Percentiles rank a stretch among this genome's conserved stretches.
These are phyloP conservation scores for Tanacetum coccineum DNA, from an alignment of 129 eudicot species.

Conservation along the genomic window DNA sequence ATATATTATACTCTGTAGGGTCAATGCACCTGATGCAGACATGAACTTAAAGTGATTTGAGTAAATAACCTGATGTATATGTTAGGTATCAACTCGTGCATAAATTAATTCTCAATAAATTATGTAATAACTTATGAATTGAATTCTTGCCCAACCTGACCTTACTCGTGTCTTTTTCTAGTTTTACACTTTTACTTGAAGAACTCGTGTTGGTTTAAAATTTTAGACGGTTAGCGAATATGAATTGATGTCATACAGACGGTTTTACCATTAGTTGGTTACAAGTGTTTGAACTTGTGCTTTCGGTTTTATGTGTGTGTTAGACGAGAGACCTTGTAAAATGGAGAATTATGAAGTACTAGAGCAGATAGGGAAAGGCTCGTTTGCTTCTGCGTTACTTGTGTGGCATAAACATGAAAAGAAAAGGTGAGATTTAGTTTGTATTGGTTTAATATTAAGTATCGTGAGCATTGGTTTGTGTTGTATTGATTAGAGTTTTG, in stretches of 20 bases:
- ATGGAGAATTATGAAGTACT: constrained; percentile 93
- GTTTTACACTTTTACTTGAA: constrained; percentile 7
- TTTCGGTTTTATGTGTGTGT: constrained; percentile 7
- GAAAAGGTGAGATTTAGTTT: constrained; percentile 57
- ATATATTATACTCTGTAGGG: constrained; percentile 25
- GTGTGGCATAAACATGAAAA: constrained; percentile 85
- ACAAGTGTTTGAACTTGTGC: background rate
- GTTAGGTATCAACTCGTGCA: constrained; percentile 18
- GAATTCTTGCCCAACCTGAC: constrained; percentile 24
- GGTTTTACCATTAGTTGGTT: background rate
- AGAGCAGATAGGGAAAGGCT: constrained; percentile 93
- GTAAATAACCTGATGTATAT: constrained; percentile 22
- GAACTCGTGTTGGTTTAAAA: no score
- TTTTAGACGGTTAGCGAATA: background rate
- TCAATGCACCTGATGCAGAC: constrained; percentile 23
- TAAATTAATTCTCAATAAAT: background rate
- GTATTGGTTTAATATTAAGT: background rate
- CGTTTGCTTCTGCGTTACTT: constrained; percentile 91
- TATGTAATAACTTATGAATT: constrained; percentile 6
- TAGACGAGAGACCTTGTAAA: constrained; percentile 21
- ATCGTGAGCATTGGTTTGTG: constrained; percentile 1
- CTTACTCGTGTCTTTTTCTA: constrained; percentile 21
- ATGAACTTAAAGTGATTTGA: constrained; percentile 15
- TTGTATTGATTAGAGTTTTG: constrained; percentile 4
- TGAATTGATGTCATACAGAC: background rate